Conservation (phyloP, 495 filamentous ascomycete genomes). For the Tuber calosporum region DNA sequence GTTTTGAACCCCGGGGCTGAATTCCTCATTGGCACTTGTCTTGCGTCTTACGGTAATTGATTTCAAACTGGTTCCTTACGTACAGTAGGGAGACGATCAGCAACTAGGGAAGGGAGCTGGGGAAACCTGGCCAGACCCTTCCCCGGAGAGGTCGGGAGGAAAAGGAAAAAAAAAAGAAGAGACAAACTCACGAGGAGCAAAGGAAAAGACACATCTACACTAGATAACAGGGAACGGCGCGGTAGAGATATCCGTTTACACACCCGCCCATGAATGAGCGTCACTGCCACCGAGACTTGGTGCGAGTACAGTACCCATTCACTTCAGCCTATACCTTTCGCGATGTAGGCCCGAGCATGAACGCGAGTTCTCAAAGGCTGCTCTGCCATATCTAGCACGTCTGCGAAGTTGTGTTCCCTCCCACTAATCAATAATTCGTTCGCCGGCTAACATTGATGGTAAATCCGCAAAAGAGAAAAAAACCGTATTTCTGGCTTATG, state of each 20-base stretch:
- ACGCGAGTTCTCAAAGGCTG: conserved; percentile 53
- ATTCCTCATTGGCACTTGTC: too few species aligned
- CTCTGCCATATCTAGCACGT: conserved; percentile 7
- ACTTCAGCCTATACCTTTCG: conserved; percentile 73
- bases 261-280: background rate
- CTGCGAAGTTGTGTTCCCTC: background rate
- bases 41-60: too few species aligned
- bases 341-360: conserved; percentile 71
- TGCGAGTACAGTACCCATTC: too few species aligned
- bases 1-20: too few species aligned
- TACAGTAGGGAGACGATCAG: background rate
- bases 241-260: background rate
- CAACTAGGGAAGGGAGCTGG: background rate
- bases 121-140: too few species aligned
- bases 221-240: background rate
- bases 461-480: background rate
- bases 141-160: too few species aligned
- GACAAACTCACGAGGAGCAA: background rate
- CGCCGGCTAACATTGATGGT: background rate
- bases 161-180: background rate
- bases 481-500: conserved; percentile 48
- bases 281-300: conserved; percentile 15
- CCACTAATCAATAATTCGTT: conserved; percentile 2
- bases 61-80: background rate
- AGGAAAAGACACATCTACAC: background rate